A percentile compares a stretch with the other conserved stretches of the same genome.
Conservation (phyloP, 2,329 filamentous ascomycete genomes). For the Penicillium corylophilum region DNA sequence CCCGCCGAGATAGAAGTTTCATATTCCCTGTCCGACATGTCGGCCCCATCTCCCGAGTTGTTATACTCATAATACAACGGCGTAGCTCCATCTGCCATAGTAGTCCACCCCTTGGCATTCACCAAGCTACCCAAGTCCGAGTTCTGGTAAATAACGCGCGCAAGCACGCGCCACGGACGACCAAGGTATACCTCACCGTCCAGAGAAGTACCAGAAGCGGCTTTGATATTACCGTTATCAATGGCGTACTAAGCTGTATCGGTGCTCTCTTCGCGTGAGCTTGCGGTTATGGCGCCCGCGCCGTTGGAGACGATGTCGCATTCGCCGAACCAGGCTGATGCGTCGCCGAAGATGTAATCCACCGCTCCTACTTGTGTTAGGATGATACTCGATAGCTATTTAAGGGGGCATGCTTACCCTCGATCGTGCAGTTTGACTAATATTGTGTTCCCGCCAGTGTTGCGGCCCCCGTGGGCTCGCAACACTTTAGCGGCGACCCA, state of each 20-base stretch:
- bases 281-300: slow-evolving; percentile 33
- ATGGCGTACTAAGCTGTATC: slow-evolving; percentile 35
- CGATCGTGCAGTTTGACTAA: slow-evolving; percentile 33
- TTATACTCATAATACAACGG: slow-evolving; percentile 33
- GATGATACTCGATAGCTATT: too few relatives aligned
- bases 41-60: slow-evolving; percentile 27
- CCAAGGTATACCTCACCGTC: slow-evolving; percentile 32
- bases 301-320: slow-evolving; percentile 37
- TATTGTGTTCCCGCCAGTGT: slow-evolving; percentile 36
- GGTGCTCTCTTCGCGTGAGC: slow-evolving; percentile 21
- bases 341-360: slow-evolving; percentile 40
- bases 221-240: slow-evolving; percentile 29
- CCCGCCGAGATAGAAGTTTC: slow-evolving; percentile 22
- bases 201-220: slow-evolving; percentile 18
- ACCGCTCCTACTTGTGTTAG: too few relatives aligned
- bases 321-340: slow-evolving; percentile 29
- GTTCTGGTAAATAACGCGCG: slow-evolving; percentile 37
- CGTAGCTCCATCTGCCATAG: slow-evolving; percentile 31
- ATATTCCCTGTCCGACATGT: slow-evolving; percentile 20
- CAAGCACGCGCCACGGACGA: slow-evolving; percentile 35
- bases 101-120: slow-evolving; percentile 34
- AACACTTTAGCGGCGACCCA: too few relatives aligned
- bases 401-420: slow-evolving; percentile 24
- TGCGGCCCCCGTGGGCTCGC: too few relatives aligned
- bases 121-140: slow-evolving; percentile 29